Evolutionary conservation across 441 rosid genomes (phyloP), one percentile per base, ranked within the genome.

Genomic region (Populus hybrid): DNA sequence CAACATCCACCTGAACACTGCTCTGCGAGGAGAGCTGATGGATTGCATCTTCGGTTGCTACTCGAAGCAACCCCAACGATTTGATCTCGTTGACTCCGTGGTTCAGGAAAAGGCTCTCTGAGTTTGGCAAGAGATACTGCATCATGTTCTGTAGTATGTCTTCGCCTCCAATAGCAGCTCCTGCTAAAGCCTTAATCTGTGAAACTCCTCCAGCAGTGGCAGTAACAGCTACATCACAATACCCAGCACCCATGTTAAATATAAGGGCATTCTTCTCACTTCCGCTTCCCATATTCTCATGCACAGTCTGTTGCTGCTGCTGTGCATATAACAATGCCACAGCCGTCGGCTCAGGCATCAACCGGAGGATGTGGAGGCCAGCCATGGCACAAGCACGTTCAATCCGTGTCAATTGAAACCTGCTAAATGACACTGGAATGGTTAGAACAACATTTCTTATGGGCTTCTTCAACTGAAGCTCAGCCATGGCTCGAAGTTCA

Each of bases 361-460:
- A 67, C 54, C 97, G 87, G 65, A 95, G 96, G 30, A 91, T 91
- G 66, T 87, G 93, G 67, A 95, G 96, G 59, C 99, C 97, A 40
- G 97, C 98, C 95, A 91, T 90, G 42, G 97, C 97, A 75, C 98
- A 95, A 77, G 95, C 95, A 63, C 97, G 85, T 74, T 93, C 96
- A 4, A 95, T 84, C 35, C 97, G 86, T 2, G 97, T 87, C 72
- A 91, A 86, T 75, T 93, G 99, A 74, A 92, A 90, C 66, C 98
- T 87, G 38, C 91, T 93, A 81, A 92, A 93, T 4, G 97, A 91
- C 74, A 86, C 98, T 0, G 98, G 99, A 81, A 88, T 83, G n/a
- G 93, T 91, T 26, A 95, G 84, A 8, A 93, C 93, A 20, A 88
- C 95, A 76, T 91, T 86, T 72, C 92, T 87, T 73, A 95, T 81